phyloP scores from a whole-genome alignment of 2,329 filamentous ascomycete species.

The Macrophomina pseudophaseolina region DNA sequence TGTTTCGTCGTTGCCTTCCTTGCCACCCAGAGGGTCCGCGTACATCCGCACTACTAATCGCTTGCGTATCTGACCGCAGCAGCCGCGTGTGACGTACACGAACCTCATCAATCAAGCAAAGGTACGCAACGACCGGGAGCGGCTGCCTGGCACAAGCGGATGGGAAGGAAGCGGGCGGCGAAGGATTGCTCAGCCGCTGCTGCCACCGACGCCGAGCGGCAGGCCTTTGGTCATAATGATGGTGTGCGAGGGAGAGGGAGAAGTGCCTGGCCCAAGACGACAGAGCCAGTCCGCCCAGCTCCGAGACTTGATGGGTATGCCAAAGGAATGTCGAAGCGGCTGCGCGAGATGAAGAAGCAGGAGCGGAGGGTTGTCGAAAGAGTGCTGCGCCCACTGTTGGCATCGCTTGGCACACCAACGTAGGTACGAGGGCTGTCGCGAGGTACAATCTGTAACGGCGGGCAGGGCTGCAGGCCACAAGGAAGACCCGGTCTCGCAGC shows the following conservation, averaged over 20 bases:
- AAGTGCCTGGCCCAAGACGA: neutral
- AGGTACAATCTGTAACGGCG: neutral
- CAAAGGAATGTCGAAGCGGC: neutral
- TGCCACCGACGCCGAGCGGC: neutral
- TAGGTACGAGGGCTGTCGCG: neutral
- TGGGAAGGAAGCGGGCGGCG: neutral
- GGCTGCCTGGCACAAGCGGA: neutral
- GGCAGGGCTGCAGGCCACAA: neutral
- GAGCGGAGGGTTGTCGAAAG: neutral
- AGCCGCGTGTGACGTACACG: conserved; percentile 15
- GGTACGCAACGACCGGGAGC: neutral
- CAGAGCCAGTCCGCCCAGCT: conserved; percentile 6
- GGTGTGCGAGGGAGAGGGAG: neutral
- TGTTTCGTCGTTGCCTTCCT: neutral
- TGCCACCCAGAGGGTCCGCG: conserved; percentile 8
- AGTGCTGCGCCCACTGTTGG: conserved; percentile 5
- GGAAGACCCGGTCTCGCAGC: conserved; percentile 1
- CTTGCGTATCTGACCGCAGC: conserved; percentile 18
- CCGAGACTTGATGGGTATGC: neutral
- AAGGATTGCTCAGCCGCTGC: conserved; percentile 5
- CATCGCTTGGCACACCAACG: neutral
- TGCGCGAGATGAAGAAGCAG: neutral
- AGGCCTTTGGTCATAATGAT: neutral
- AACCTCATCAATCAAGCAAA: neutral
- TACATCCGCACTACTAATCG: neutral